Evolutionary conservation across 148 eudicot species (phyloP).

Genomic region (Nepenthes mirabilis): DNA sequence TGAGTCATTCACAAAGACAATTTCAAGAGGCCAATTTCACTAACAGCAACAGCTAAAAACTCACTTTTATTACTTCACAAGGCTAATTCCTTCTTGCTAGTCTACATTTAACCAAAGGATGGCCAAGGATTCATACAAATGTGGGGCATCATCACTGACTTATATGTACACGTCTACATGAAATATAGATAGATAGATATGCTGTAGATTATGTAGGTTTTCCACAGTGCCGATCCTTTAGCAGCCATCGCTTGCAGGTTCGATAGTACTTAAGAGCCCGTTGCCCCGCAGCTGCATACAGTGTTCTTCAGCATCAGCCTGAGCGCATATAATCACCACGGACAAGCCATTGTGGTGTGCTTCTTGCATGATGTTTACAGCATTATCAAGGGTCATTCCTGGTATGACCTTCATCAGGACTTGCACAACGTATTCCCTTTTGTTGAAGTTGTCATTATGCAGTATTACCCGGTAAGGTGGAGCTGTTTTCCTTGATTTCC

Average conservation of each 20-base stretch:
- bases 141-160: no score
- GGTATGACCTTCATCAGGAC: constrained; percentile 97
- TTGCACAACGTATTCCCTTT: constrained; percentile 95
- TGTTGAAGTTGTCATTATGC: constrained; percentile 86
- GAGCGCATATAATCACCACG: constrained; percentile 73
- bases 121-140: no score
- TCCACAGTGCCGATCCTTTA: constrained; percentile 1
- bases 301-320: constrained; percentile 86
- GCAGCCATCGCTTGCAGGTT: constrained; percentile 82
- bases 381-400: constrained; percentile 80
- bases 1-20: no score
- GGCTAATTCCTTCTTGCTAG: no score
- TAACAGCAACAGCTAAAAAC: no score
- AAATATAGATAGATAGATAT: no score
- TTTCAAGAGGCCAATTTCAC: no score
- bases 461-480: constrained; percentile 85
- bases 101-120: no score
- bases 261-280: constrained; percentile 80
- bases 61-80: no score
- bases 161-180: no score
- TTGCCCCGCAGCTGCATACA: constrained; percentile 82
- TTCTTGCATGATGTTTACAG: constrained; percentile 94
- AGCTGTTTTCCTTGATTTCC: constrained; percentile 78
- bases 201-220: background rate
- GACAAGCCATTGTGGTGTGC: constrained; percentile 70